These are phyloP conservation scores for Geosmithia morbida DNA, from an alignment of 2,329 filamentous ascomycete genomes.

Conservation along the genomic window DNA sequence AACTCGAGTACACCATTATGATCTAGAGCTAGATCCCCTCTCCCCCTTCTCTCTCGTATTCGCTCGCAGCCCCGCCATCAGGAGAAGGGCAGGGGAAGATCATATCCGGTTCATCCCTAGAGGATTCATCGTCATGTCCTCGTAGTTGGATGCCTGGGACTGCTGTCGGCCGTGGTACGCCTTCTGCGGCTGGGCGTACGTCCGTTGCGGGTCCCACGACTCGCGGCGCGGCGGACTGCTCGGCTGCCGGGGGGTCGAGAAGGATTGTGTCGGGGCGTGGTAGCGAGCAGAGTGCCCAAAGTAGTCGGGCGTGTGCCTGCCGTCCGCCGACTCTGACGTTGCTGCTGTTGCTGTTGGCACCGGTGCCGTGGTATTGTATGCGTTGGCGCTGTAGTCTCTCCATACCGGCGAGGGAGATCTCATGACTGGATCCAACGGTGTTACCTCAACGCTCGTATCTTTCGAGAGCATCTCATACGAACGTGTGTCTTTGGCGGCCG, in stretches of 20 bases:
- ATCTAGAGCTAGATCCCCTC: too few relatives aligned
- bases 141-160: conserved; percentile 8
- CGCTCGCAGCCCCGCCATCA: too few relatives aligned
- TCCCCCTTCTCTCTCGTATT: too few relatives aligned
- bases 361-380: too few relatives aligned
- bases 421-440: conserved; percentile 28
- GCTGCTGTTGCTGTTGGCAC: background rate
- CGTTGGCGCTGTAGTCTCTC: too few relatives aligned
- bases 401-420: conserved; percentile 12
- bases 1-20: too few relatives aligned
- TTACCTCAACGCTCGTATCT: conserved; percentile 39
- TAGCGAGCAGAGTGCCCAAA: conserved; percentile 40
- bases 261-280: conserved; percentile 37
- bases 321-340: conserved; percentile 7
- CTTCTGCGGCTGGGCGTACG: conserved; percentile 15
- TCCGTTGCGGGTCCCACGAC: conserved; percentile 27
- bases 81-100: background rate
- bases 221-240: conserved; percentile 11
- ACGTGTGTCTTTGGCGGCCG: conserved; percentile 44
- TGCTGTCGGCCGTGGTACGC: conserved; percentile 4
- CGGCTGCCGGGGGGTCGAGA: conserved; percentile 39
- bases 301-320: conserved; percentile 37
- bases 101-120: conserved; percentile 33
- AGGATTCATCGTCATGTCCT: conserved; percentile 33
- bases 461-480: conserved; percentile 71